Conservation (phyloP, 208 protist species). For the Leishmania arabica region DNA sequence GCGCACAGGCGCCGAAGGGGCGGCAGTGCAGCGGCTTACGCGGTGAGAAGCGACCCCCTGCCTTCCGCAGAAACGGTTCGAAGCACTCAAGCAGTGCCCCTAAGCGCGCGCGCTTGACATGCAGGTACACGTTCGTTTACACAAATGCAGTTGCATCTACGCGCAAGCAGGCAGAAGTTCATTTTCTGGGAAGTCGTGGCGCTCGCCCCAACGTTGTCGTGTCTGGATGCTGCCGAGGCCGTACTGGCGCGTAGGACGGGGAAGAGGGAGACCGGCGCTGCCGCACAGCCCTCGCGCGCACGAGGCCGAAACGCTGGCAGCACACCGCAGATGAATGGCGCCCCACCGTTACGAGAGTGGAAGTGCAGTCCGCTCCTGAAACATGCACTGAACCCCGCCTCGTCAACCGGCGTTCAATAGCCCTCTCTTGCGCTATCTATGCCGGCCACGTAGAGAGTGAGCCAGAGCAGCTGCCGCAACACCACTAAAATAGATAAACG, state of each 20-base stretch:
- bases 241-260: neutral
- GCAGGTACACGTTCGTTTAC: neutral
- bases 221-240: neutral
- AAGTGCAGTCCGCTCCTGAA: neutral
- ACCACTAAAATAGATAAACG: slow-evolving; percentile 41
- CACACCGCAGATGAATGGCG: neutral
- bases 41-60: neutral
- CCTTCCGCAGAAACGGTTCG: neutral
- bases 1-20: neutral
- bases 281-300: neutral
- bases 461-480: neutral
- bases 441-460: neutral
- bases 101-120: neutral
- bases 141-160: neutral
- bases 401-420: neutral
- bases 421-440: neutral
- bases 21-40: neutral
- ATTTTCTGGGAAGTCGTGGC: neutral
- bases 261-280: neutral
- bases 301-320: neutral
- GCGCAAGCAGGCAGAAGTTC: neutral
- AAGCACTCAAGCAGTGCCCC: neutral
- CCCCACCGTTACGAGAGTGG: neutral
- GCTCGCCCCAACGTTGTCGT: neutral
- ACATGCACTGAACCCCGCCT: neutral